Conservation (phyloP, 2,329 filamentous ascomycete species). For the Verticillium alfalfae region DNA sequence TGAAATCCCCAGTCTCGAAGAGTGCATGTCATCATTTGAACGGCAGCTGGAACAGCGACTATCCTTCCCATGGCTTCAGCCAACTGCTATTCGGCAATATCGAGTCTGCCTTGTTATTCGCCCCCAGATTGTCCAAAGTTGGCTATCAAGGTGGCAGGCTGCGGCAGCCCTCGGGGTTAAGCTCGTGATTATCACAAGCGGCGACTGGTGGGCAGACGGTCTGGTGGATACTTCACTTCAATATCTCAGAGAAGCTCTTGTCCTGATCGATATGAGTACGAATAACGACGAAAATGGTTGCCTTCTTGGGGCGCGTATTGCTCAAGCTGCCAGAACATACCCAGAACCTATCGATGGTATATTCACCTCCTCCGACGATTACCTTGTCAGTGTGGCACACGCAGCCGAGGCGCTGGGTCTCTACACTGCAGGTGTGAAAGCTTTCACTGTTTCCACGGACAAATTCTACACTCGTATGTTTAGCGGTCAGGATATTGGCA, state of each 20-base stretch:
- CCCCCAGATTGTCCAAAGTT: neutral
- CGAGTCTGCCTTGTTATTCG: neutral
- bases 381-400: constrained; percentile 19
- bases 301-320: constrained; percentile 19
- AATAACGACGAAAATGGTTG: constrained; percentile 11
- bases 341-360: constrained; percentile 24
- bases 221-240: constrained; percentile 7
- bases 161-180: constrained; percentile 26
- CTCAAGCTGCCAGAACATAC: constrained; percentile 18
- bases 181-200: constrained; percentile 24
- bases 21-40: neutral
- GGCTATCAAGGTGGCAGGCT: neutral
- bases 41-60: neutral
- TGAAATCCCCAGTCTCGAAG: no score
- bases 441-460: neutral
- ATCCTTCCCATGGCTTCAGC: neutral
- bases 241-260: constrained; percentile 24
- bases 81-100: neutral
- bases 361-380: constrained; percentile 25
- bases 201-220: constrained; percentile 29
- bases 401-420: constrained; percentile 24
- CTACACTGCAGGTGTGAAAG: constrained; percentile 17
- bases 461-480: neutral
- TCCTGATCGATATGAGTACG: constrained; percentile 18
- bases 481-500: constrained; percentile 19